These are phyloP conservation scores for Heliamphora exappendiculata DNA, from an alignment of 148 eudicot genomes.

Conservation along the genomic window DNA sequence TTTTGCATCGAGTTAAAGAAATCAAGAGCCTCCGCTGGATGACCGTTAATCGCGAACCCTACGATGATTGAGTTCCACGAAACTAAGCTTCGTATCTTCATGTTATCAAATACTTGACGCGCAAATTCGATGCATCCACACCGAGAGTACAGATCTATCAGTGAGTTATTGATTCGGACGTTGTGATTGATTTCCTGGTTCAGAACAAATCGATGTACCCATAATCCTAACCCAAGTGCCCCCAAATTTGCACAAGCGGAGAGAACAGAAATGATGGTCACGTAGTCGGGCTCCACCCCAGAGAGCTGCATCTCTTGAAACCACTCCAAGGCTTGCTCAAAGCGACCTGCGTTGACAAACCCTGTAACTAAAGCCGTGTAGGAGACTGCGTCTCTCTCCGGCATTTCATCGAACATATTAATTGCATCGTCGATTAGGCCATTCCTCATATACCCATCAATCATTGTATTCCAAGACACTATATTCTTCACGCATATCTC, in stretches of 20 bases:
- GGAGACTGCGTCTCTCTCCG: constrained; percentile 34
- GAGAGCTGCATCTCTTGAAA: constrained; percentile 38
- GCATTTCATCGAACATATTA: constrained; percentile 49
- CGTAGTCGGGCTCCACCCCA: constrained; percentile 45
- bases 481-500: constrained; percentile 39
- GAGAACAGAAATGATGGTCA: constrained; percentile 33
- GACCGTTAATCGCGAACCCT: constrained; percentile 45
- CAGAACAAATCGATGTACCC: constrained; percentile 38
- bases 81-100: constrained; percentile 33
- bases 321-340: constrained; percentile 36
- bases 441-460: constrained; percentile 66
- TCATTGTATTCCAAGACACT: constrained; percentile 71
- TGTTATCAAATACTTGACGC: constrained; percentile 30
- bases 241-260: constrained; percentile 51
- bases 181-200: constrained; percentile 18
- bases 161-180: constrained; percentile 35
- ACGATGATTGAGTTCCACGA: constrained; percentile 54
- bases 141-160: constrained; percentile 50
- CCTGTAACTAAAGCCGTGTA: constrained; percentile 43
- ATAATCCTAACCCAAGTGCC: constrained; percentile 40
- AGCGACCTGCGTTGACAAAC: constrained; percentile 33
- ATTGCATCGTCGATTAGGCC: constrained; percentile 43
- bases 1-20: constrained; percentile 32
- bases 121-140: constrained; percentile 48
- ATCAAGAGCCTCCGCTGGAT: constrained; percentile 32